phyloP scores from a whole-genome alignment of 257 asterid genomes.

The Verbascum thapsus region DNA sequence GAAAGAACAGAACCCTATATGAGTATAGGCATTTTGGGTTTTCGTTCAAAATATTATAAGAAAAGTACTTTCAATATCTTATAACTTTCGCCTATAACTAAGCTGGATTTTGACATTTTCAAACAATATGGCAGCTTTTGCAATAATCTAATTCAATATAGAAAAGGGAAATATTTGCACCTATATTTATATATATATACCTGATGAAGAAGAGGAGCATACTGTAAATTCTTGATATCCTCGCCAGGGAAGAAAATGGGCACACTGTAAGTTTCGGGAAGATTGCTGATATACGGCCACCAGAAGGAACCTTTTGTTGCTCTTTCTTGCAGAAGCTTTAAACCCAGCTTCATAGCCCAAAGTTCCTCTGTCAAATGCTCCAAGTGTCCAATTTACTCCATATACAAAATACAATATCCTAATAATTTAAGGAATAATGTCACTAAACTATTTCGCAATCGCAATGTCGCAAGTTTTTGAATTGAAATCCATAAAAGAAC shows the following conservation, averaged over 20 bases:
- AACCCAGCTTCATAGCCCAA: conserved; percentile 94
- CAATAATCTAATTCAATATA: not conserved
- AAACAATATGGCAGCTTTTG: not conserved
- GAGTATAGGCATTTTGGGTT: conserved; percentile 1
- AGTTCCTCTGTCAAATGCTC: conserved; percentile 99
- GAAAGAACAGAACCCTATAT: conserved; percentile 11
- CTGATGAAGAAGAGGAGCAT: conserved; percentile 97
- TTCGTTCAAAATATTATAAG: not conserved
- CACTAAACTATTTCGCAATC: conserved; percentile 39
- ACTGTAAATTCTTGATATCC: conserved; percentile 88
- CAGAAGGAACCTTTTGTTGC: conserved; percentile 80
- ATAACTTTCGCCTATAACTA: not conserved
- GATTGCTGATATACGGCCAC: conserved; percentile 98
- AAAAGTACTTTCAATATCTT: not conserved
- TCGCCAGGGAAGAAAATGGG: conserved; percentile 96
- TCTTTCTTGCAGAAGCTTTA: conserved; percentile 92
- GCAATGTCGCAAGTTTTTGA: conserved; percentile 14
- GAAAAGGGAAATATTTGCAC: too few relatives aligned
- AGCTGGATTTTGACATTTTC: not conserved
- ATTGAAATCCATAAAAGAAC: not conserved
- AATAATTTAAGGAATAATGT: conserved; percentile 52
- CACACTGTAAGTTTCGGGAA: conserved; percentile 72
- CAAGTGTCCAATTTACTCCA: conserved; percentile 81
- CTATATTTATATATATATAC: conserved; percentile 37
- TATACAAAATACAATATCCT: conserved; percentile 74